These are phyloP conservation scores for Macrolepiota dolichaula DNA, from an alignment of 768 basidiomycete species.

Conservation along the genomic window DNA sequence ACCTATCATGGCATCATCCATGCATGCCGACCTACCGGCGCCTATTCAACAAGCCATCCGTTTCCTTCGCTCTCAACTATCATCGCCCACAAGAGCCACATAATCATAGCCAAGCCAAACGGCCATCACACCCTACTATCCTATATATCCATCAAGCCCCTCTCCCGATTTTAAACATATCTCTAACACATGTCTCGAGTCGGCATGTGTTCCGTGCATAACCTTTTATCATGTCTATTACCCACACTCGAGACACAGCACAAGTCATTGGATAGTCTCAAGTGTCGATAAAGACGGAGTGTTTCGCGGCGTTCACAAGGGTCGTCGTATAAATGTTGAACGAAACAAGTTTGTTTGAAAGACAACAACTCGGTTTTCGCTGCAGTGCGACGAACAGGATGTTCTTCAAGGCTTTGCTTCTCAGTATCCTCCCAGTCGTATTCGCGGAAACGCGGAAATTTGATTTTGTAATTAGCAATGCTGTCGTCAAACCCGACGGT, in stretches of 20 bases:
- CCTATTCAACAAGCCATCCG: neutral
- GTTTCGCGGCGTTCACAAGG: neutral
- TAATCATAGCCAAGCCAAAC: neutral
- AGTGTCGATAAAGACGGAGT: neutral
- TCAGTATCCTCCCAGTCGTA: neutral
- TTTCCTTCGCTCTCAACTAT: neutral
- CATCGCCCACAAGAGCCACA: neutral
- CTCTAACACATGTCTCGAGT: neutral
- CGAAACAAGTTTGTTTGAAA: neutral
- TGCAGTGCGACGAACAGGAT: neutral
- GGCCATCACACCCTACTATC: neutral
- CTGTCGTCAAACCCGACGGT: constrained; percentile 37
- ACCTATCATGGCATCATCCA: too few species aligned
- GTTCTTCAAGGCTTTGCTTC: neutral
- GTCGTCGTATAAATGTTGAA: neutral
- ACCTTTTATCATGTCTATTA: neutral
- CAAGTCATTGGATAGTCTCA: neutral
- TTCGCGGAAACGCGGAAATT: neutral
- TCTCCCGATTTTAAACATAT: neutral
- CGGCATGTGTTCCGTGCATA: neutral
- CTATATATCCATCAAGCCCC: neutral
- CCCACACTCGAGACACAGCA: neutral
- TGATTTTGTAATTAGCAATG: constrained; percentile 29
- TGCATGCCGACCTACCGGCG: neutral
- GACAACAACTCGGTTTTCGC: neutral